A percentile compares a stretch with the other conserved stretches of the same genome.
These are phyloP conservation scores for Leptoxyphium fumago DNA, from an alignment of 2,329 filamentous ascomycete species.

Conservation along the genomic window DNA sequence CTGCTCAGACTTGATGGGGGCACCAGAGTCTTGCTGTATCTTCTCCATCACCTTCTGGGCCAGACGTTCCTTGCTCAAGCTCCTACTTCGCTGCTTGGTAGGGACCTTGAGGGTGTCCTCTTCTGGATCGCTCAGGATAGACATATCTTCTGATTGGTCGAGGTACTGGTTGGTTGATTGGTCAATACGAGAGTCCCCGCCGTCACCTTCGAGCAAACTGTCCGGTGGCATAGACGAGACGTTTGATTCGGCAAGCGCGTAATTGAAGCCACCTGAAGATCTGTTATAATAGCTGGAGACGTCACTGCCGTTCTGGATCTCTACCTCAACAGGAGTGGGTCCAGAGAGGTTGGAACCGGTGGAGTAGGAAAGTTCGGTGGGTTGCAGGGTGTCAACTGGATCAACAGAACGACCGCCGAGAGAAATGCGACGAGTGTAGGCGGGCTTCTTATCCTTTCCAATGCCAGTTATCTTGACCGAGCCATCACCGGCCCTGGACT, in stretches of 20 bases:
- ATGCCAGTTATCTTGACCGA: slow-evolving; percentile 79
- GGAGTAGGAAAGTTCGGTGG: slow-evolving; percentile 48
- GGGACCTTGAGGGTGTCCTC: slow-evolving; percentile 42
- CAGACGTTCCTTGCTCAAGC: slow-evolving; percentile 50
- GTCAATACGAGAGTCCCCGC: slow-evolving; percentile 30
- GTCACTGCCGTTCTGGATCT: slow-evolving; percentile 62
- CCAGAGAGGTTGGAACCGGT: slow-evolving; percentile 65
- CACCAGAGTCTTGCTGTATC: slow-evolving; percentile 30
- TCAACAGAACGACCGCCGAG: slow-evolving; percentile 31
- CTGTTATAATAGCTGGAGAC: slow-evolving; percentile 34
- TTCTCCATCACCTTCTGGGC: slow-evolving; percentile 57
- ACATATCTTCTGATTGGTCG: slow-evolving; percentile 15
- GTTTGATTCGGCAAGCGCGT: slow-evolving; percentile 58
- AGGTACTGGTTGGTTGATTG: slow-evolving; percentile 20
- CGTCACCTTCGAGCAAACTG: slow-evolving; percentile 46
- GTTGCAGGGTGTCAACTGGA: slow-evolving; percentile 10
- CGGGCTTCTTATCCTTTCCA: slow-evolving; percentile 56
- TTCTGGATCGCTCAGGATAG: slow-evolving; percentile 3
- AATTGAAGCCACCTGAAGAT: slow-evolving; percentile 43
- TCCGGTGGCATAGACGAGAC: slow-evolving; percentile 72
- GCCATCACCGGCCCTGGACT: slow-evolving; percentile 37
- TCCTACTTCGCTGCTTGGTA: slow-evolving; percentile 43
- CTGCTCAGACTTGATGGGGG: slow-evolving; percentile 22
- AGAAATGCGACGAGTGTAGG: slow-evolving; percentile 53
- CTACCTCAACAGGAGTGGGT: slow-evolving; percentile 67